A percentile compares a stretch with the other conserved stretches of the same genome.
These are phyloP conservation scores for Mercurialis annua DNA, from an alignment of 345 rosid genomes.

Conservation along the genomic window DNA sequence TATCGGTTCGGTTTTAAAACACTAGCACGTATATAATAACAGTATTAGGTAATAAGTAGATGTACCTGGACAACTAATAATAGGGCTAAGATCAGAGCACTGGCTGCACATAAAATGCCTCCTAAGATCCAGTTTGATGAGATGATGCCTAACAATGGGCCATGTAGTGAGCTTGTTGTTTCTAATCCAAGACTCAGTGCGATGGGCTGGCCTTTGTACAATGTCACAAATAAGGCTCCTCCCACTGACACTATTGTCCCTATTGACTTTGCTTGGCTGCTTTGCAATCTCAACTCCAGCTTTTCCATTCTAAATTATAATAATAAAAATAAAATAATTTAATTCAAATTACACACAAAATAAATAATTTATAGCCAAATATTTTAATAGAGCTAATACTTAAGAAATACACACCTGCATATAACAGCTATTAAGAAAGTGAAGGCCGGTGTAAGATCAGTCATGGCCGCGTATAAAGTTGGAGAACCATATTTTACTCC, in stretches of 20 bases:
- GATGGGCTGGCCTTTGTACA: conserved; percentile 24
- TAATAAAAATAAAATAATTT: no score
- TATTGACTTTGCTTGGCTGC: conserved; percentile 29
- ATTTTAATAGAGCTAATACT: no score
- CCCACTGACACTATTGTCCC: conserved; percentile 23
- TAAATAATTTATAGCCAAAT: no score
- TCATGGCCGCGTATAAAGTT: conserved; percentile 17
- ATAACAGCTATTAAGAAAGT: conserved; percentile 25
- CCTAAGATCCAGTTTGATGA: conserved; percentile 30
- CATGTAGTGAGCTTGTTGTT: not conserved
- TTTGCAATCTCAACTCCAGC: conserved; percentile 20
- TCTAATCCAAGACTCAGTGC: not conserved
- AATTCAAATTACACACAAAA: no score
- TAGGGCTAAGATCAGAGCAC: not conserved
- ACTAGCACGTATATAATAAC: no score
- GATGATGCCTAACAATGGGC: not conserved
- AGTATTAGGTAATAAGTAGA: not conserved
- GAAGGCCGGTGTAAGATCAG: conserved; percentile 26
- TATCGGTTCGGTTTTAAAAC: no score
- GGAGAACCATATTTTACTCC: conserved; percentile 27
- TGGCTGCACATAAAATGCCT: conserved; percentile 24
- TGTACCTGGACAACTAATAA: conserved; percentile 25
- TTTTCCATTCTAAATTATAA: conserved; percentile 24
- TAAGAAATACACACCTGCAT: conserved; percentile 15
- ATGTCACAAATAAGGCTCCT: conserved; percentile 26